phyloP scores from a whole-genome alignment of 352 stramenopile species.

The Globisporangium acanthophoron region DNA sequence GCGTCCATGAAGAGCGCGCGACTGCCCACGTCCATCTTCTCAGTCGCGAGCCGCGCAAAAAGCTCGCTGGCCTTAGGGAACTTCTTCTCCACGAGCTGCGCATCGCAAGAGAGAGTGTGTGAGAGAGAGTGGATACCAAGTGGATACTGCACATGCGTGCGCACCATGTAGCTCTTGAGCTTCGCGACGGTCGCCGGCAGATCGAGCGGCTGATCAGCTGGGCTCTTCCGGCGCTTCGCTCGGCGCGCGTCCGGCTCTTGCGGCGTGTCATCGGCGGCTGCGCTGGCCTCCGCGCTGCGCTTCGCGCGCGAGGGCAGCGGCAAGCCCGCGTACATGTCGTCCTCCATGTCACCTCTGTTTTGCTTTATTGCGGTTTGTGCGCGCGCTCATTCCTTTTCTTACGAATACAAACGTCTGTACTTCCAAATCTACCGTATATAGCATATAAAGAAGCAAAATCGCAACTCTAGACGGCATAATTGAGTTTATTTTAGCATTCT shows the following conservation, averaged over 20 bases:
- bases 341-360: not conserved
- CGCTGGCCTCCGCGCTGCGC: constrained; percentile 14
- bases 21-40: constrained; percentile 32
- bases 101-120: not conserved
- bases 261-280: not conserved
- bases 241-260: not conserved
- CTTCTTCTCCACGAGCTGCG: constrained; percentile 66
- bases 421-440: too few species aligned
- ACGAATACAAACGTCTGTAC: too few species aligned
- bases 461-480: too few species aligned
- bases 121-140: not conserved
- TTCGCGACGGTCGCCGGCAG: constrained; percentile 38
- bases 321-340: constrained; percentile 59
- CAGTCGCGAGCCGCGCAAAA: constrained; percentile 39
- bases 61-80: constrained; percentile 62
- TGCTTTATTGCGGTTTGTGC: too few species aligned
- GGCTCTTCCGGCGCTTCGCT: constrained; percentile 22
- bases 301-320: constrained; percentile 39
- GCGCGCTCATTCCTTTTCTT: too few species aligned
- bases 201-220: constrained; percentile 28
- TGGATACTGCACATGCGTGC: not conserved
- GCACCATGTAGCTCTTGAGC: constrained; percentile 66
- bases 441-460: too few species aligned
- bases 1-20: not conserved
- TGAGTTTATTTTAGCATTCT: too few species aligned